phyloP scores from a whole-genome alignment of 2,329 filamentous ascomycete genomes.

The Fusarium secorum region DNA sequence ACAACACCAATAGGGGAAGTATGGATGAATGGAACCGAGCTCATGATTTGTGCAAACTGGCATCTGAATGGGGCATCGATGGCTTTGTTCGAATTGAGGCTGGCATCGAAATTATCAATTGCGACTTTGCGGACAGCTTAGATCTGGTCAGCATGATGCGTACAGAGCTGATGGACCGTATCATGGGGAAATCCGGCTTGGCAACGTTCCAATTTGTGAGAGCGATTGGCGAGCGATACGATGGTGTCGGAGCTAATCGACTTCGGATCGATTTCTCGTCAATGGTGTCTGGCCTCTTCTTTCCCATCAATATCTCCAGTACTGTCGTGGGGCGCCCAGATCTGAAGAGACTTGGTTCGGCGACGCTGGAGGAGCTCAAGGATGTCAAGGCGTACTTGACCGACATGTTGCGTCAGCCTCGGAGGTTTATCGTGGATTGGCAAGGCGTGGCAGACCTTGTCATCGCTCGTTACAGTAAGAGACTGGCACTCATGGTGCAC shows the following conservation, averaged over 20 bases:
- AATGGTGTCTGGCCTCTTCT: slow-evolving; percentile 61
- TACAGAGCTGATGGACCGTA: slow-evolving; percentile 28
- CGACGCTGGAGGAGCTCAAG: slow-evolving; percentile 43
- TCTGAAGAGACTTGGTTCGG: slow-evolving; percentile 45
- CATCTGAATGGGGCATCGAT: slow-evolving; percentile 65
- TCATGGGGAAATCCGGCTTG: slow-evolving; percentile 38
- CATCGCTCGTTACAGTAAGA: slow-evolving; percentile 65
- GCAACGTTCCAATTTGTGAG: slow-evolving; percentile 51
- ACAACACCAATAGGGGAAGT: slow-evolving; percentile 24
- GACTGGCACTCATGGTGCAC: slow-evolving; percentile 55
- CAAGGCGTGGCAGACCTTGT: slow-evolving; percentile 72
- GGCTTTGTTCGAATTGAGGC: slow-evolving; percentile 73
- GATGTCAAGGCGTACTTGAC: slow-evolving; percentile 55
- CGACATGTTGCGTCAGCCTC: slow-evolving; percentile 48
- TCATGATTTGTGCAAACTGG: slow-evolving; percentile 61
- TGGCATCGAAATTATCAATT: slow-evolving; percentile 76
- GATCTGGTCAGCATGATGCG: slow-evolving; percentile 47
- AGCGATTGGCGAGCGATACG: slow-evolving; percentile 54
- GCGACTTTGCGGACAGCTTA: slow-evolving; percentile 62
- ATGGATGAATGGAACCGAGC: slow-evolving; percentile 61
- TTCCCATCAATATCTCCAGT: slow-evolving; percentile 59
- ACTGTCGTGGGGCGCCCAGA: slow-evolving; percentile 45
- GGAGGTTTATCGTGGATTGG: slow-evolving; percentile 62
- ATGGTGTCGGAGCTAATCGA: slow-evolving; percentile 54
- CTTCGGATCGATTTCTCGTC: slow-evolving; percentile 57